These are phyloP conservation scores for Alternaria infectoria DNA, from an alignment of 2,329 filamentous ascomycete species.

Conservation along the genomic window DNA sequence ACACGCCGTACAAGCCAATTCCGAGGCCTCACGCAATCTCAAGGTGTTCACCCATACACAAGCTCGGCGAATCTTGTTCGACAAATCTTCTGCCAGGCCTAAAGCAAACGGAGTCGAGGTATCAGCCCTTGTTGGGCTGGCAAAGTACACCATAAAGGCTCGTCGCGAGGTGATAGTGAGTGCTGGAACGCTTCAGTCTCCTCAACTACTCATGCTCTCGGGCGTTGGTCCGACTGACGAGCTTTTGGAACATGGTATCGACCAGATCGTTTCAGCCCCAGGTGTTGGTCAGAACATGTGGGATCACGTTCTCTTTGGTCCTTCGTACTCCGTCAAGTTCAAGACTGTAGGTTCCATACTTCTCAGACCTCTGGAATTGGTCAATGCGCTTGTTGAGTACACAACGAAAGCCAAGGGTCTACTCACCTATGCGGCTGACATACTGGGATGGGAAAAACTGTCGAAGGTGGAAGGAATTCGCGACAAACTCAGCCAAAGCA, in stretches of 20 bases:
- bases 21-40: background rate
- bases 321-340: background rate
- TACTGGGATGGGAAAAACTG: background rate
- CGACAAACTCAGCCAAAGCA: background rate
- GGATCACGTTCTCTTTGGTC: constrained; percentile 16
- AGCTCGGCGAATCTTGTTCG: background rate
- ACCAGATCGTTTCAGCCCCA: constrained; percentile 17
- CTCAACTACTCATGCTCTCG: constrained; percentile 47
- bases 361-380: background rate
- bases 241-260: constrained; percentile 23
- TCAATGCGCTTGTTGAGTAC: background rate
- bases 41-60: background rate
- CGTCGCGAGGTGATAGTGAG: background rate
- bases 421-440: background rate
- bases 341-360: background rate
- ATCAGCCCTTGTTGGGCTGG: background rate
- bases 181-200: background rate
- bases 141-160: background rate
- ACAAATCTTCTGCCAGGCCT: background rate
- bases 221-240: constrained; percentile 40
- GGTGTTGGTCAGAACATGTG: constrained; percentile 34
- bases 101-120: background rate
- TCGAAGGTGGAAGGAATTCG: background rate
- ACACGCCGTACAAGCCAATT: background rate
- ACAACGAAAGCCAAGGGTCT: background rate